phyloP scores from a whole-genome alignment of 805 yeast species.

The Metschnikowia koreensis region DNA sequence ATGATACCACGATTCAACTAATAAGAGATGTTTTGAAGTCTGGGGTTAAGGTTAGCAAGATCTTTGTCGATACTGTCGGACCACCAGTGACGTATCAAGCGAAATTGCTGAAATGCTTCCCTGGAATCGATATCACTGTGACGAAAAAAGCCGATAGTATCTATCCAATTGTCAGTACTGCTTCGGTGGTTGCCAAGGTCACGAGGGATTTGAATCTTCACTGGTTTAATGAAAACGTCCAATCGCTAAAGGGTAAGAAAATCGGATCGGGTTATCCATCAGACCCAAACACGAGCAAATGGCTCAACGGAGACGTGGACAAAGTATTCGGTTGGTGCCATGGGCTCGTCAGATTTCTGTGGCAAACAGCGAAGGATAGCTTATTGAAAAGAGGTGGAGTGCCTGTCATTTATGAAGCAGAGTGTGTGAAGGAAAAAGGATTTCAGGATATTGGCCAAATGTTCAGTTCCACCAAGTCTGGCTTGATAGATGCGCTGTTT shows the following conservation, averaged over 20 bases:
- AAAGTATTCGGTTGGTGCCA: conserved; percentile 82
- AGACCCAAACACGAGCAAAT: conserved; percentile 80
- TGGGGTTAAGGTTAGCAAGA: conserved; percentile 65
- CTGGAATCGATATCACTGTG: conserved; percentile 69
- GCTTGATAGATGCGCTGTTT: conserved; percentile 14
- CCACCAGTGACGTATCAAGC: conserved; percentile 84
- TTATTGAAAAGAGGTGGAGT: conserved; percentile 52
- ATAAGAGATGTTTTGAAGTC: conserved; percentile 61
- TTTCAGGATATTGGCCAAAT: conserved; percentile 28
- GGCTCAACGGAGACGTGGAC: conserved; percentile 67
- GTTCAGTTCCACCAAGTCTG: conserved; percentile 3
- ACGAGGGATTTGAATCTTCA: conserved; percentile 73
- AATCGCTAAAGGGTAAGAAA: conserved; percentile 32
- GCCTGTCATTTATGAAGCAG: conserved; percentile 62
- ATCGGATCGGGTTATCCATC: conserved; percentile 93
- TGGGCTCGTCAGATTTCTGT: conserved; percentile 75
- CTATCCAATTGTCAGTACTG: conserved; percentile 90
- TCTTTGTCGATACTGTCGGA: conserved; percentile 95
- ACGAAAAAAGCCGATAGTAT: conserved; percentile 93
- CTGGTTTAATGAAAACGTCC: conserved; percentile 30
- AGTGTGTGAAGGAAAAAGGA: conserved; percentile 32
- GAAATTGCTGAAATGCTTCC: conserved; percentile 69
- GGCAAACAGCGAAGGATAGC: conserved; percentile 89
- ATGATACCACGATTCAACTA: conserved; percentile 83
- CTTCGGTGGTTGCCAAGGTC: conserved; percentile 94